Evolutionary conservation across 768 basidiomycete species (phyloP).

Genomic region (Dentipellis sp.): DNA sequence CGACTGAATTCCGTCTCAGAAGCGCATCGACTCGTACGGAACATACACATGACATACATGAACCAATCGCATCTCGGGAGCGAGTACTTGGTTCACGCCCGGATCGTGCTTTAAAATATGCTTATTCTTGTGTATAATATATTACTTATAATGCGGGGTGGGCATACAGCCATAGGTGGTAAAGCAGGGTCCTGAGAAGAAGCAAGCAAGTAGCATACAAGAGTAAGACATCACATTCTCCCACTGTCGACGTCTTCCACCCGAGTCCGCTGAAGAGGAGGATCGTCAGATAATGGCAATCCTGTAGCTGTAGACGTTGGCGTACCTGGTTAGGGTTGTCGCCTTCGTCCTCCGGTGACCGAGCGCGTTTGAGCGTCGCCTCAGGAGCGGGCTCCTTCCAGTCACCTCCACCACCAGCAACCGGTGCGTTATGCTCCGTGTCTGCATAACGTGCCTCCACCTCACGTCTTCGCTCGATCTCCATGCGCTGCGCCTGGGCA

Average conservation of each 20-base stretch:
- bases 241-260: constrained; percentile 52
- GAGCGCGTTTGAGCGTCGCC: constrained; percentile 49
- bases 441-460: constrained; percentile 85
- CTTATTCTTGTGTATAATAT: constrained; percentile 12
- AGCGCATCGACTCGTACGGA: constrained; percentile 59
- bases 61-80: constrained; percentile 22
- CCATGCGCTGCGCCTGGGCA: constrained; percentile 68
- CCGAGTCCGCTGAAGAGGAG: constrained; percentile 49
- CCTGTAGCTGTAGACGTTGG: constrained; percentile 1
- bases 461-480: constrained; percentile 69
- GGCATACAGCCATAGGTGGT: constrained; percentile 10
- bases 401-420: constrained; percentile 78
- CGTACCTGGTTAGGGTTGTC: constrained; percentile 49
- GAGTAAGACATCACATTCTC: constrained; percentile 46
- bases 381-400: constrained; percentile 57
- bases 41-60: constrained; percentile 49
- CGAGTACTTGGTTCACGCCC: constrained; percentile 37
- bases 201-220: constrained; percentile 4
- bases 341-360: constrained; percentile 74
- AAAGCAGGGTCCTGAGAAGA: constrained; percentile 7
- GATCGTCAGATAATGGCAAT: background rate
- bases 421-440: constrained; percentile 67
- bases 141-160: background rate
- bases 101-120: constrained; percentile 37
- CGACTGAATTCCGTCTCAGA: constrained; percentile 49